These are phyloP conservation scores for Fraxinus ornus DNA, from an alignment of 305 asterid species.

Conservation along the genomic window DNA sequence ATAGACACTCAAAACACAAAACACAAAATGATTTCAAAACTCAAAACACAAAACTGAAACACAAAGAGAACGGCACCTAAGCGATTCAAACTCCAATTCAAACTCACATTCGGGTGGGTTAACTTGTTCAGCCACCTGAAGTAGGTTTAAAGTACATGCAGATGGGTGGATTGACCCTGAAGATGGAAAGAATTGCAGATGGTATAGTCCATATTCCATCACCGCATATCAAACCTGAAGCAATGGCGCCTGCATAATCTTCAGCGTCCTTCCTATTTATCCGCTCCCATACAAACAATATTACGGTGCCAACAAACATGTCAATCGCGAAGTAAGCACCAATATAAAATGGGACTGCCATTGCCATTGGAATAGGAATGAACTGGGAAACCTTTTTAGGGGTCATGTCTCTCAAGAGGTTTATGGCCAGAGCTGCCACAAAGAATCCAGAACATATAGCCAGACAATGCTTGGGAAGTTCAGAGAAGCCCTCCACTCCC, in stretches of 20 bases:
- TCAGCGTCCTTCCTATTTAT: conserved; percentile 69
- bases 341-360: conserved; percentile 90
- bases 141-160: conserved; percentile 91
- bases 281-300: conserved; percentile 79
- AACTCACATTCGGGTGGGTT: not conserved
- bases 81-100: not conserved
- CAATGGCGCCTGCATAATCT: conserved; percentile 85
- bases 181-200: conserved; percentile 87
- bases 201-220: conserved; percentile 98
- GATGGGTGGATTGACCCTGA: conserved; percentile 83
- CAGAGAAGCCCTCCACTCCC: conserved; percentile 89
- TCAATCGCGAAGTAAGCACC: conserved; percentile 96
- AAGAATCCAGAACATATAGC: conserved; percentile 72
- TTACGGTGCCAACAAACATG: conserved; percentile 94
- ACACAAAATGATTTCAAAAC: no score
- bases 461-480: conserved; percentile 86
- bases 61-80: no score
- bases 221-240: conserved; percentile 90
- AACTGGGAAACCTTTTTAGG: conserved; percentile 57
- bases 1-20: no score
- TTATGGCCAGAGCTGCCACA: conserved; percentile 63
- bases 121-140: conserved; percentile 38
- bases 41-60: no score
- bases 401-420: conserved; percentile 66
- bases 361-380: conserved; percentile 94